Evolutionary conservation across 2,329 filamentous ascomycete genomes (phyloP), one percentile per base, ranked within the genome.

Genomic region (Sordariomycetes sp.): DNA sequence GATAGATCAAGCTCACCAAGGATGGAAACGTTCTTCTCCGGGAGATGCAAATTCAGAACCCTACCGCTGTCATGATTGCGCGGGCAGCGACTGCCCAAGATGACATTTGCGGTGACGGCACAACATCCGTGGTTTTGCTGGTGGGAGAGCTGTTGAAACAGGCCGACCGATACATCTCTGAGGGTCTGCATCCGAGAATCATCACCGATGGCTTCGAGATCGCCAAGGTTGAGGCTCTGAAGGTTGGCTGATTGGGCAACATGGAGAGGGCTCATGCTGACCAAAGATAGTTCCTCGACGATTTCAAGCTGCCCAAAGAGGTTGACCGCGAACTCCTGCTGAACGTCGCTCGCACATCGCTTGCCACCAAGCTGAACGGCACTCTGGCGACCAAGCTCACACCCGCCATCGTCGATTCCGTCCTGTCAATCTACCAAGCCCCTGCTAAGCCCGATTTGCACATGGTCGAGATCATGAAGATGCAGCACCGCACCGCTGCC

Each of bases 381-480:
- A 82, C 79, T 24, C 78, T 98, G 39, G 92, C 92, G 32, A 79
- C 88, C 55, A 85, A 88, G 57, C 79, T 98, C 41, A 96, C 88
- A 1, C 87, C 92, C 38, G 84, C 86, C 50, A 94, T 98, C 51
- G 92, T 96, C 52, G 92, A 98, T 57, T 85, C 92, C 39, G 92
- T 98, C 31, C 79, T 98, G 37, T 77, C 92, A 44, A 98, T 98
- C 58, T 88, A 95, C 68, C 75, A 87, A 58, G 69, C 85, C 14
- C 86, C 86, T 18, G 79, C 77, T 42, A 96, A 96, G 68, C 93
- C 93, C 37, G 92, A 98, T 63, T 64, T 98, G 53, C 90, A 96
- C 69, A 98, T 98, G 92, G 75, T 98, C 46, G 92, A 98, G 64
- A 96, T 98, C 51, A 98, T 98, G 92, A 96, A 94, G 59, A 96